Base-by-base conservation (phyloP, 306 rosid genomes). In the Arachis hypogaea region DNA sequence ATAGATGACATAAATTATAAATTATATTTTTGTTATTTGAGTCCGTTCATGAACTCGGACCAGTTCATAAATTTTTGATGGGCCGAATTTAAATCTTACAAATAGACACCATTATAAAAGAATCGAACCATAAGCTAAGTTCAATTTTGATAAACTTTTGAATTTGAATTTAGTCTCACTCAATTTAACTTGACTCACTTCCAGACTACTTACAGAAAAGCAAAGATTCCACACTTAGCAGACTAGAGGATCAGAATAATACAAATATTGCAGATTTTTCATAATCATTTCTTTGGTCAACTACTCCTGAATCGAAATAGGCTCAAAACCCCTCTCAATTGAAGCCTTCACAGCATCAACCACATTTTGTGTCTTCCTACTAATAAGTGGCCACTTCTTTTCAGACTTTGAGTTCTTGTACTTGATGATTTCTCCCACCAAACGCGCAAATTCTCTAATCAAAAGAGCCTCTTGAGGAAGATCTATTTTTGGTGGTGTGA, bases 301-400 rank as follows among this genome's bases (percentile, higher is more conserved):
- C 72, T 52, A 78, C 28, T 58, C 72, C 44, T 51, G 63, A 30
- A 91, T 45, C 59, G 82, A 85, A 57, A 86, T 78, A 30, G 86
- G 78, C 75, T 78, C 71, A 70, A 29, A 88, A 10, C 92, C 94
- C 55, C 41, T 79, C 9, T 80, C 79, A 57, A 91, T 73, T 1
- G 97, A 91, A 18, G 86, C 77, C 88, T 85, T 91, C 45, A 91
- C 94, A 5, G 90, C 88, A 70, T 91, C 90, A 12, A 91, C 10
- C 11, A 86, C 75, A 11, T 88, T 83, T 68, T 88, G 95, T 11
- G 97, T 91, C 78, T 88, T 91, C 83, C 92, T 71, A 76, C 83
- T 82, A 49, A 85, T 74, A 7, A 71, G 77, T 45, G 90, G 88
- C 97, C 97, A 91, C 71, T 88, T 82, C 28, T 74, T 81, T 40